Base-by-base conservation (phyloP, 2,329 filamentous ascomycete species). In the Dothistroma septosporum region DNA sequence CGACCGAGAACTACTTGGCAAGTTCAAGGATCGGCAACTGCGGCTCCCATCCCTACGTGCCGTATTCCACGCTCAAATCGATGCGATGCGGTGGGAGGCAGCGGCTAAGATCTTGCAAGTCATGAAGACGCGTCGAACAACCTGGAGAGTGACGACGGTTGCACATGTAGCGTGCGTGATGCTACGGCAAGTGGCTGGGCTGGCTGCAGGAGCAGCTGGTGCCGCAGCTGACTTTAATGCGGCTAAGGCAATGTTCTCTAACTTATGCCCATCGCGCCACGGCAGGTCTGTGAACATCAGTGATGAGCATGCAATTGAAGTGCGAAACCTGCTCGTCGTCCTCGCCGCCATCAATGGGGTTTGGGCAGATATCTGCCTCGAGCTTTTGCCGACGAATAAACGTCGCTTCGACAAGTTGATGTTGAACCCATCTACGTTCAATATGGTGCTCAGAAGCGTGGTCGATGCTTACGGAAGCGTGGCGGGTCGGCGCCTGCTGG, bases 401-500 rank as follows among this genome's bases (percentile, higher is more conserved):
- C 48, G 55, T 21, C 44, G 35, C 22, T 58, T 59, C 35, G 52
- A 66, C 32, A 31, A 53, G 24, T 65, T 70, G 48, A 44, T 24
- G 14, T 53, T 71, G 10, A 50, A 41, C 12, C 66, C 76, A 0
- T 68, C 70, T 2, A 72, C 79, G 6, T 85, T 86, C 75, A 81
- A 85, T 62, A 67, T 69, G 19, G 62, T 85, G 7, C 79, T 89
- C 7, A 75, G 79, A 48, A 83, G 81, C n/a, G 75, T 86, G 9
- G 79, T 83, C 2, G 77, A 80, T 31, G 74, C 75, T 0, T 77
- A 80, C 52, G 82, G 80, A 57, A 80, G 78, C 59, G 58, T 64
- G 10, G 75, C 75, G 35, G 86, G 82, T 60, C 78, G 75, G 59
- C 72, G 67, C 4, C 65, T 85, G 35, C 81, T 82, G 59, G 70